Evolutionary conservation across 140 eudicot species (phyloP), one percentile per base, ranked within the genome.

Genomic region (Anethum foeniculum): DNA sequence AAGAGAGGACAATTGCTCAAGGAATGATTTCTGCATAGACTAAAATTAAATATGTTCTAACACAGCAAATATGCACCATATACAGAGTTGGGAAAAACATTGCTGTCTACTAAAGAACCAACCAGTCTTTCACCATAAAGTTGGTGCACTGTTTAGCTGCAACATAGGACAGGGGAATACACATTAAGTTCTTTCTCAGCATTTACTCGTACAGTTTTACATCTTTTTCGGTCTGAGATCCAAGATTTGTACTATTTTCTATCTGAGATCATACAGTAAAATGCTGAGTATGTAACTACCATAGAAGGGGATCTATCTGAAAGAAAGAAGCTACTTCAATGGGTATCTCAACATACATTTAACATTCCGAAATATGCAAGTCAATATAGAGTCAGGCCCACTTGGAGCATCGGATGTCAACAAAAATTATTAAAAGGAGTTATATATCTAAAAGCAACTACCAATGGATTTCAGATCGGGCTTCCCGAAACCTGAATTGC

Each of bases 61-160:
- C 43, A 39, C 43, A 39, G 47, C 47, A 68, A 46, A 80, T 27
- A 51, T 49, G 62, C 39, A 28, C 71, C 28, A 67, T 75, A 48
- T 27, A 44, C 67, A 68, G 30, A 83, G 32, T 81, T 15, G 18
- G 23, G 14, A 71, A 32, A 56, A 46, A 27, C 72, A 39, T n/a
- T 51, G n/a, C n/a, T 79, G 71, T 79, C 49, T 52, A 34, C 62
- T 12, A 64, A 30, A 27, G 76, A 54, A 83, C 92, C 36, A 77
- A 94, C 98, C 97, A 94, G 82, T 88, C 80, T 90, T 89, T 89
- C 93, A 75, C 95, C 93, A 88, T 84, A 92, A 77, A 86, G 84
- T 62, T 69, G 88, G 83, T 92, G 94, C 84, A 94, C 82, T 75
- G 82, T 80, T 80, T 79, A 71, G 93, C 85, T 80, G 78, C 81